These are phyloP conservation scores for Jimgerdemannia flammicorona DNA, from an alignment of 192 early-diverging fungal genomes.

Conservation along the genomic window DNA sequence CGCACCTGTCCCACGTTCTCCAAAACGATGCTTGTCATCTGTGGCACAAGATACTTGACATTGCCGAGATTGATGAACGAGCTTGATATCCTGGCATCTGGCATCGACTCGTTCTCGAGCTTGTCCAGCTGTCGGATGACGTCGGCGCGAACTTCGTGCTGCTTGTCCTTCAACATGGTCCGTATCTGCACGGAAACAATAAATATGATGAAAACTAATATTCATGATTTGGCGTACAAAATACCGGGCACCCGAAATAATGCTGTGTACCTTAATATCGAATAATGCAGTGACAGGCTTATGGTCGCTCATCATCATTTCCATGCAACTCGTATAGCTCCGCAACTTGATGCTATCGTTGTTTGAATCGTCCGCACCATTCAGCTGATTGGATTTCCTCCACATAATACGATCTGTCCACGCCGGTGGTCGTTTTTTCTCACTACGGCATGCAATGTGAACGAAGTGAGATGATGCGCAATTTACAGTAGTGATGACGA, in stretches of 20 bases:
- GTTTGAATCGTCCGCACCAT: conserved; percentile 29
- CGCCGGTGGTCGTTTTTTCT: conserved; percentile 79
- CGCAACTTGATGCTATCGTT: conserved; percentile 41
- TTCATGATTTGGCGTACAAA: background rate
- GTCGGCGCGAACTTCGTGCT: conserved; percentile 51
- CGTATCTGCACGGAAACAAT: conserved; percentile 42
- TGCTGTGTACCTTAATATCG: conserved; percentile 44
- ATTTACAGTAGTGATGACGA: too few relatives aligned
- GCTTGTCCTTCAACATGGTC: conserved; percentile 49
- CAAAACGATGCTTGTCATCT: conserved; percentile 50
- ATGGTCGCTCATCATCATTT: conserved; percentile 78
- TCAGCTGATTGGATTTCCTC: conserved; percentile 40
- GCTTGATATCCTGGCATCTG: conserved; percentile 55
- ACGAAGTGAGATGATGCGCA: background rate
- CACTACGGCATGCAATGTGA: conserved; percentile 30
- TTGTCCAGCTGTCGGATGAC: conserved; percentile 74
- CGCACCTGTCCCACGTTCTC: conserved; percentile 63
- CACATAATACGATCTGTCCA: conserved; percentile 96
- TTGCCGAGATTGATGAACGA: conserved; percentile 71
- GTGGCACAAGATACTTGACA: conserved; percentile 48
- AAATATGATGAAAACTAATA: background rate
- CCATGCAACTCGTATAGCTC: conserved; percentile 59
- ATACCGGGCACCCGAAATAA: too few relatives aligned
- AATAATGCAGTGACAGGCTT: conserved; percentile 84
- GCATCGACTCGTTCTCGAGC: conserved; percentile 77